phyloP scores from a whole-genome alignment of 202 grass and related monocot genomes.

The Panicum hallii region DNA sequence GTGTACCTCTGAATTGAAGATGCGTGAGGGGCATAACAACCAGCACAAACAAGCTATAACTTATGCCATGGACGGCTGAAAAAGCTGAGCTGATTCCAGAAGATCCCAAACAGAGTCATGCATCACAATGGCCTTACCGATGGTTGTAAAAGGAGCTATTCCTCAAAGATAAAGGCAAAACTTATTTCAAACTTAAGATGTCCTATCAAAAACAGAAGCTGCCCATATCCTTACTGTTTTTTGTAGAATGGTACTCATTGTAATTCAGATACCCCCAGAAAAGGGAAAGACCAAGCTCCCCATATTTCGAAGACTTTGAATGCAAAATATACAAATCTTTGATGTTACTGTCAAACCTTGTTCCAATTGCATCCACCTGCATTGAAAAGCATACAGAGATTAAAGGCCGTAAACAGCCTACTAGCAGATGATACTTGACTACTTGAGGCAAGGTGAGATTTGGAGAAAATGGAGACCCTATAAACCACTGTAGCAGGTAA shows the following conservation, averaged over 20 bases:
- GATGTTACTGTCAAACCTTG: slow-evolving; percentile 67
- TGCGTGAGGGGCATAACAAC: slow-evolving; percentile 5
- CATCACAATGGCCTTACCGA: not conserved
- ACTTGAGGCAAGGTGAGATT: slow-evolving; percentile 3
- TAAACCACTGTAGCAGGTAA: not conserved
- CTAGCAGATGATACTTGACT: slow-evolving; percentile 4
- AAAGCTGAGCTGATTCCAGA: slow-evolving; percentile 30
- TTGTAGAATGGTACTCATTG: slow-evolving; percentile 76
- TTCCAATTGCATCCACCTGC: slow-evolving; percentile 67
- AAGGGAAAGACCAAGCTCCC: slow-evolving; percentile 70
- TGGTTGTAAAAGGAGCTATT: slow-evolving; percentile 12
- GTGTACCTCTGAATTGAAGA: not conserved
- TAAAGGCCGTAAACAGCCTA: slow-evolving; percentile 32
- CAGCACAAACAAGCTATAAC: slow-evolving; percentile 12
- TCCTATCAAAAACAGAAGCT: slow-evolving; percentile 51
- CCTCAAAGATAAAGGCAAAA: not conserved
- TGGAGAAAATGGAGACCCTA: slow-evolving; percentile 7
- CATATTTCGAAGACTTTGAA: slow-evolving; percentile 74
- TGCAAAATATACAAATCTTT: slow-evolving; percentile 76
- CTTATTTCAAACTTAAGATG: not conserved
- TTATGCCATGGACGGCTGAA: slow-evolving; percentile 7
- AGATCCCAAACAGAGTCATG: slow-evolving; percentile 14
- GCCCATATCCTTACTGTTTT: slow-evolving; percentile 49
- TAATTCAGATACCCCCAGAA: slow-evolving; percentile 96
- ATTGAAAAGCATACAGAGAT: slow-evolving; percentile 23